phyloP scores from a whole-genome alignment of 139 green algal species.

The Trebouxia sp. region DNA sequence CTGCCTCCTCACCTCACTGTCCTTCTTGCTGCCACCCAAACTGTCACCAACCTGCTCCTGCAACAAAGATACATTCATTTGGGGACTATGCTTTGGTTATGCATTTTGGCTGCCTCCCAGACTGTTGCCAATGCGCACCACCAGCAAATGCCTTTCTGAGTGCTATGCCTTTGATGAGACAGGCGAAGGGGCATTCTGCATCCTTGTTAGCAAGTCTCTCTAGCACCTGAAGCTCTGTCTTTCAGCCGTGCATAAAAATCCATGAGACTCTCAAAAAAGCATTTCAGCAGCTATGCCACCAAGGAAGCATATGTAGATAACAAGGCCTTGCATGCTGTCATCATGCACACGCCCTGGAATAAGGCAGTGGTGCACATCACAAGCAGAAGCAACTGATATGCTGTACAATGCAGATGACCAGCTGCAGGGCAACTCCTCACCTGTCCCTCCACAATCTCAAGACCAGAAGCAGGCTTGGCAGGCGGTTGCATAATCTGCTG shows the following conservation, averaged over 20 bases:
- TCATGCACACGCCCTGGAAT: background rate
- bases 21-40: constrained; percentile 83
- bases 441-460: background rate
- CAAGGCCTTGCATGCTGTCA: background rate
- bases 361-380: background rate
- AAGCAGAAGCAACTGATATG: too few relatives aligned
- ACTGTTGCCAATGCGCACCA: background rate
- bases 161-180: too few relatives aligned
- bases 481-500: constrained; percentile 58
- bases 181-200: too few relatives aligned
- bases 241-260: too few relatives aligned
- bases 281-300: too few relatives aligned
- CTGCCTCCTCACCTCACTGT: constrained; percentile 45
- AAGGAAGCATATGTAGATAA: constrained; percentile 9
- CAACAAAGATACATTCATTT: background rate
- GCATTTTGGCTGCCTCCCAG: background rate
- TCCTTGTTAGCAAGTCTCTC: too few relatives aligned
- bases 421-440: background rate
- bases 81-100: too few relatives aligned
- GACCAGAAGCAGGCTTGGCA: constrained; percentile 30
- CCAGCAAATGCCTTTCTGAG: constrained; percentile 24
- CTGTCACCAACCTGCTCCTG: background rate
- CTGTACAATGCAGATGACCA: too few relatives aligned
- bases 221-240: too few relatives aligned
- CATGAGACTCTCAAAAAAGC: too few relatives aligned